Percentiles rank a stretch among this genome's conserved stretches.
Conservation (phyloP, 345 rosid species). For the Aquilaria sinensis region DNA sequence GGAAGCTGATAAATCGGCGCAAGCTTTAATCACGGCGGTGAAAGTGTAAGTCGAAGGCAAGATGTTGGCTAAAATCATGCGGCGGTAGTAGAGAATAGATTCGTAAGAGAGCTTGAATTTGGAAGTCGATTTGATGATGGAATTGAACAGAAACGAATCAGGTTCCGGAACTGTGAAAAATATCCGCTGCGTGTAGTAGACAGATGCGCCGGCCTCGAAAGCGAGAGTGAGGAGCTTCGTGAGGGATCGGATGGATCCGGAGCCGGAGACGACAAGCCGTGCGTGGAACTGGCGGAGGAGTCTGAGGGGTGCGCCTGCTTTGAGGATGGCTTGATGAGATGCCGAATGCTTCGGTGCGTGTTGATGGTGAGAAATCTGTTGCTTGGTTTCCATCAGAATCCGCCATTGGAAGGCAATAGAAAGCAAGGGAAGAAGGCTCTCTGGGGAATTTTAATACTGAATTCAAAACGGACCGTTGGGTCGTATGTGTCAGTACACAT, state of each 20-base stretch:
- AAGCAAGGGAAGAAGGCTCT: conserved; percentile 3
- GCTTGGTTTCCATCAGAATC: conserved; percentile 33
- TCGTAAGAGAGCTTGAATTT: conserved; percentile 33
- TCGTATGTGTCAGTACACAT: no score
- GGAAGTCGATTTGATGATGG: conserved; percentile 54
- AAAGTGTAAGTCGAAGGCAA: conserved; percentile 60
- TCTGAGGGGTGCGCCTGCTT: conserved; percentile 58
- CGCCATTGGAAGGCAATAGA: conserved; percentile 16
- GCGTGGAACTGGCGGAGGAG: conserved; percentile 68
- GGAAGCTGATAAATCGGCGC: conserved; percentile 47
- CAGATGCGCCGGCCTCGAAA: conserved; percentile 43
- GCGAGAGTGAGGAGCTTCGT: conserved; percentile 71
- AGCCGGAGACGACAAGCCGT: conserved; percentile 45
- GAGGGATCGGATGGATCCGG: conserved; percentile 49
- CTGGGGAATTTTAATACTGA: no score
- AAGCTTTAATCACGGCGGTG: conserved; percentile 66
- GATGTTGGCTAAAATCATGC: conserved; percentile 38
- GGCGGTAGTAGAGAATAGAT: conserved; percentile 50
- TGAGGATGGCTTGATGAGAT: conserved; percentile 42
- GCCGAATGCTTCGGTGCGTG: conserved; percentile 30
- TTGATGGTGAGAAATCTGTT: not conserved
- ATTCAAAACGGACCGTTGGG: no score
- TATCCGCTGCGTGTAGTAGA: conserved; percentile 39
- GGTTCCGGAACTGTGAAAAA: conserved; percentile 51
- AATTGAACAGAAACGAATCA: conserved; percentile 65